These are phyloP conservation scores for Apiospora malaysiana DNA, from an alignment of 2,329 filamentous ascomycete genomes.

Conservation along the genomic window DNA sequence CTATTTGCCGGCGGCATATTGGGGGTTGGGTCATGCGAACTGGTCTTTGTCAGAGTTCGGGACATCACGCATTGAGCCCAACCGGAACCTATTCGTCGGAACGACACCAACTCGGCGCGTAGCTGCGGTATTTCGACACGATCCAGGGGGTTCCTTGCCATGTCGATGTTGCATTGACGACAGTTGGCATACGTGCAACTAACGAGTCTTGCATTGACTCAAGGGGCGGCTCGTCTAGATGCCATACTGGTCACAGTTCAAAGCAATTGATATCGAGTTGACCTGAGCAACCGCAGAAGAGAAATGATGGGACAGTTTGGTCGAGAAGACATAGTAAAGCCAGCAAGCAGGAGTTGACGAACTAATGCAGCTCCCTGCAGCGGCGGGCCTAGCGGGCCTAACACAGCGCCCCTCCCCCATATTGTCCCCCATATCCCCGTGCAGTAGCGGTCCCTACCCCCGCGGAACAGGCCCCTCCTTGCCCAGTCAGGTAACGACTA, in stretches of 20 bases:
- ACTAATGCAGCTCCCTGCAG: background rate
- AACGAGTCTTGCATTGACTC: background rate
- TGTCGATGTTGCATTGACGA: background rate
- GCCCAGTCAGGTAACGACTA: background rate
- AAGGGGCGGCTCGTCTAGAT: background rate
- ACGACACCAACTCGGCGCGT: background rate
- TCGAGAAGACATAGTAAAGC: background rate
- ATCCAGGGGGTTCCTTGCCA: background rate
- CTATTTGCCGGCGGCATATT: background rate
- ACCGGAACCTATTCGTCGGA: background rate
- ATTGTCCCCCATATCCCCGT: background rate
- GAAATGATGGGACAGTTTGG: background rate
- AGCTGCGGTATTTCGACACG: background rate
- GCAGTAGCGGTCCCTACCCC: background rate
- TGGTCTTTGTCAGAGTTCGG: background rate
- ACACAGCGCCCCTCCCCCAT: background rate
- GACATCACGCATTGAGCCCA: background rate
- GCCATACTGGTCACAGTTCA: background rate
- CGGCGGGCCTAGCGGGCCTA: background rate
- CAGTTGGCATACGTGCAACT: background rate
- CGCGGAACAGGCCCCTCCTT: background rate
- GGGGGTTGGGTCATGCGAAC: background rate
- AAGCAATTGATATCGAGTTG: background rate
- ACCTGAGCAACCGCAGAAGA: background rate
- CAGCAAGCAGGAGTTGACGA: background rate